phyloP scores from a whole-genome alignment of 2,329 filamentous ascomycete species.

The Fusarium oxysporum region DNA sequence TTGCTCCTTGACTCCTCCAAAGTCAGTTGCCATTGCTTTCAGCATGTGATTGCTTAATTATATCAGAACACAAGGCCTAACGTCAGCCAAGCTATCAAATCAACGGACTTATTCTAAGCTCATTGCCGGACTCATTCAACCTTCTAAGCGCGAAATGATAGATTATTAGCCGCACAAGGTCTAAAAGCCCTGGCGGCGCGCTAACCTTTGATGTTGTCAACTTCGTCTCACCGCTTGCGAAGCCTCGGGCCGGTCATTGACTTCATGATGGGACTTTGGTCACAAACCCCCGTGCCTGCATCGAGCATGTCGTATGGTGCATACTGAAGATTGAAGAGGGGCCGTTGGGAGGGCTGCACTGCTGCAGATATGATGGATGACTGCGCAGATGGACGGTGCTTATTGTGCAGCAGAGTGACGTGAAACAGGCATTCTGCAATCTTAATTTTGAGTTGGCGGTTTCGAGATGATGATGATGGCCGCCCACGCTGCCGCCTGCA shows the following conservation, averaged over 20 bases:
- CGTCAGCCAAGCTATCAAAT: slow-evolving; percentile 7
- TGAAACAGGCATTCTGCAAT: slow-evolving; percentile 3
- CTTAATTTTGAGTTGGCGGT: slow-evolving; percentile 1
- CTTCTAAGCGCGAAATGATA: slow-evolving; percentile 22
- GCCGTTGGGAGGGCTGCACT: neutral
- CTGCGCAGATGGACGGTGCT: slow-evolving; percentile 15
- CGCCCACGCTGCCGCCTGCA: neutral
- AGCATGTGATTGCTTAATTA: slow-evolving; percentile 5
- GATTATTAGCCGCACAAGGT: slow-evolving; percentile 39
- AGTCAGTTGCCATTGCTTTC: neutral
- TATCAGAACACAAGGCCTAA: neutral
- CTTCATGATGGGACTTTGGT: slow-evolving; percentile 31
- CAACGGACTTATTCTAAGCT: slow-evolving; percentile 11
- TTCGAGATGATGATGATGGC: neutral
- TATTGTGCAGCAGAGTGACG: slow-evolving; percentile 7
- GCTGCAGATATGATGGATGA: slow-evolving; percentile 1
- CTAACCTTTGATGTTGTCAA: slow-evolving; percentile 35
- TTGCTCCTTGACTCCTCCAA: neutral
- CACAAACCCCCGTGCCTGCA: slow-evolving; percentile 25
- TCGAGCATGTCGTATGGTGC: slow-evolving; percentile 15
- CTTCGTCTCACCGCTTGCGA: slow-evolving; percentile 40
- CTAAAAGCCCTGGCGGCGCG: slow-evolving; percentile 28
- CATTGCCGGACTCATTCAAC: slow-evolving; percentile 18
- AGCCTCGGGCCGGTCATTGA: slow-evolving; percentile 19
- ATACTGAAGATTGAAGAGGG: neutral